Evolutionary conservation across 2,329 filamentous ascomycete species (phyloP), one percentile per base, ranked within the genome.

Genomic region (Coleophoma crateriformis): DNA sequence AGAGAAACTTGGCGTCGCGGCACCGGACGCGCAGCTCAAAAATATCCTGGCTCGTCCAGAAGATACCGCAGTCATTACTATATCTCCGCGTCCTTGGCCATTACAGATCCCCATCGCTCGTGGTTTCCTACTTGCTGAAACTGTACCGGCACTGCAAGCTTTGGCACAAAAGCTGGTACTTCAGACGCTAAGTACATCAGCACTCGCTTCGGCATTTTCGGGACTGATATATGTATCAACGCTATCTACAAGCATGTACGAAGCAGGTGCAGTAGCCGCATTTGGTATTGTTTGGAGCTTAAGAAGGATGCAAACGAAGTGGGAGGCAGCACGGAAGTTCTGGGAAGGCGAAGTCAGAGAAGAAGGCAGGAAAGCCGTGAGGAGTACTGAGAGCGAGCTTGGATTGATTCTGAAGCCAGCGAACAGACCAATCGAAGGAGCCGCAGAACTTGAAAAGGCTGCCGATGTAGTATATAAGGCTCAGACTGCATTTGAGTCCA

Each of bases 91-190:
- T 40, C 57, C 60, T 22, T 95, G 88, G 89, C 88, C 85, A 1
- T 77, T 80, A 2, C 82, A 89, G 50, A 92, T 96, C 52, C 74
- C 85, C 13, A 76, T 79, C 22, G 84, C 85, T 7, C 81, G 90
- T n/a, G 71, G 76, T 34, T 81, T 82, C 55, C 76, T 90, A 2
- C 75, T 83, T 39, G 69, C 75, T n/a, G 76, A 81, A 52, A 88
- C 84, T 0, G 76, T 90, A 2, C 84, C 85, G 2, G 80, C 83
- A 1, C 71, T 91, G 3, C 87, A 90, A 61, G 82, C 85, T 1
- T 71, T 89, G 0, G 85, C 86, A 1, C 87, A 91, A 66, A 81
- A 77, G 50, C 78, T 91, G 2, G 82, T 96, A 4, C 64, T 95
- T 4, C 84, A 90, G 61, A 87, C 88, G 0, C 38, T 65, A 0